These are phyloP conservation scores for Kwoniella heveanensis DNA, from an alignment of 768 basidiomycete genomes.

Conservation along the genomic window DNA sequence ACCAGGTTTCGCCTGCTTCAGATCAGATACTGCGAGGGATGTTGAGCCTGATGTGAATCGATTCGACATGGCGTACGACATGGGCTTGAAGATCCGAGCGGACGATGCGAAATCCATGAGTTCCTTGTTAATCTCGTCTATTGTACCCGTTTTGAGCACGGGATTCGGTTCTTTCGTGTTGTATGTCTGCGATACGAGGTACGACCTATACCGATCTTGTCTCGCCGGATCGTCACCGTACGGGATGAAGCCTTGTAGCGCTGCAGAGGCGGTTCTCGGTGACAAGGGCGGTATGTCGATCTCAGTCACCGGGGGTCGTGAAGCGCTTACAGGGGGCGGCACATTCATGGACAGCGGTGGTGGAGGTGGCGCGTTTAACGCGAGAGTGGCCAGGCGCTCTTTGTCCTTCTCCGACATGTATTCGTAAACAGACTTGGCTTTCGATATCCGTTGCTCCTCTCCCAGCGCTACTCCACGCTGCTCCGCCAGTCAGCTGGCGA, in stretches of 20 bases:
- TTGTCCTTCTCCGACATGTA: slow-evolving; percentile 89
- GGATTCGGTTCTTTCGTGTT: slow-evolving; percentile 60
- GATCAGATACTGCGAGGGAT: slow-evolving; percentile 47
- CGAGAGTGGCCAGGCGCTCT: slow-evolving; percentile 67
- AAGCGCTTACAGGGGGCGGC: slow-evolving; percentile 42
- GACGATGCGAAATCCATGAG: slow-evolving; percentile 82
- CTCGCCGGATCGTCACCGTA: slow-evolving; percentile 70
- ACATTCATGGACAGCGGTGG: slow-evolving; percentile 51
- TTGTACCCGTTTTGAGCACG: slow-evolving; percentile 64
- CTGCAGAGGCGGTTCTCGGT: slow-evolving; percentile 79
- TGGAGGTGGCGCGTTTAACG: slow-evolving; percentile 25
- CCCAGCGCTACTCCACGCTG: slow-evolving; percentile 83
- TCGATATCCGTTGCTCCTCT: slow-evolving; percentile 66
- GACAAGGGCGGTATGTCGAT: slow-evolving; percentile 67
- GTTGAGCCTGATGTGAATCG: slow-evolving; percentile 83
- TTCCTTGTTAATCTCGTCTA: slow-evolving; percentile 75
- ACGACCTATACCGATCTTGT: slow-evolving; percentile 81
- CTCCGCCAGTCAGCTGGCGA: background rate
- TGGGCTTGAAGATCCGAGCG: slow-evolving; percentile 86
- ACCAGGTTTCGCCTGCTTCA: slow-evolving; percentile 56
- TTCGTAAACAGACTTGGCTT: slow-evolving; percentile 76
- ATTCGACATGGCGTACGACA: slow-evolving; percentile 87
- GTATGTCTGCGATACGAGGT: slow-evolving; percentile 71
- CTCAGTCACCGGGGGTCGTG: slow-evolving; percentile 54
- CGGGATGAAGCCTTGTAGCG: slow-evolving; percentile 84